Conservation (phyloP, 2,329 filamentous ascomycete genomes). For the Penicillium sp. region DNA sequence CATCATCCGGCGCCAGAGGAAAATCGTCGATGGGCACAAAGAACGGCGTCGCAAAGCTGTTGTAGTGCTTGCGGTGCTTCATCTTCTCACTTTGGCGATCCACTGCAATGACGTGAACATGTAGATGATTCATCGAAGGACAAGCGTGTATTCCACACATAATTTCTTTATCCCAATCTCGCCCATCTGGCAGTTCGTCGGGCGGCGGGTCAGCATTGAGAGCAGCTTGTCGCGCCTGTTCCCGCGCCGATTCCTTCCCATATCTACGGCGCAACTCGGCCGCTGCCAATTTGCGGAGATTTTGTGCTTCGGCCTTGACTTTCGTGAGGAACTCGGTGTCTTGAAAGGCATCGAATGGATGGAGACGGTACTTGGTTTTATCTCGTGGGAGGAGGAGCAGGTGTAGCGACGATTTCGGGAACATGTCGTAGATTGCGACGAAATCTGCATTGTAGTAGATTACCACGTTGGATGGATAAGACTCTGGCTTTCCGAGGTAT, state of each 20-base stretch:
- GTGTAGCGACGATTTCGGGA: conserved; percentile 82
- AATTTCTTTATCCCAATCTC: conserved; percentile 76
- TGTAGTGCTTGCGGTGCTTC: conserved; percentile 84
- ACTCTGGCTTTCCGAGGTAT: conserved; percentile 65
- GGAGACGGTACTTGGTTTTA: conserved; percentile 56
- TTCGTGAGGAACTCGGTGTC: conserved; percentile 66
- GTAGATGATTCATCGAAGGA: conserved; percentile 88
- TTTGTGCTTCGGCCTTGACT: conserved; percentile 60
- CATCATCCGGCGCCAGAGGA: conserved; percentile 67
- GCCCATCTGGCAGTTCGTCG: conserved; percentile 63
- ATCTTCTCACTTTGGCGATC: conserved; percentile 73
- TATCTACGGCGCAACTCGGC: conserved; percentile 70
- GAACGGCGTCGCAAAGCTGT: conserved; percentile 84
- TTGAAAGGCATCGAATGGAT: conserved; percentile 76
- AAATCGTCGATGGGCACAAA: conserved; percentile 77
- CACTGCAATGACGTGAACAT: conserved; percentile 80
- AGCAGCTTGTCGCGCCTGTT: conserved; percentile 63
- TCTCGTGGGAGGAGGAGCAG: conserved; percentile 82
- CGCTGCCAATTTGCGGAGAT: conserved; percentile 65
- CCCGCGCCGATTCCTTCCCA: conserved; percentile 61
- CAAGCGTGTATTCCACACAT: conserved; percentile 78
- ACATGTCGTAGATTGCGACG: conserved; percentile 77
- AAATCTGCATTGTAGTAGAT: conserved; percentile 67
- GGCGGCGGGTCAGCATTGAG: conserved; percentile 55
- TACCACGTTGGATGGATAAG: conserved; percentile 58